A percentile compares a stretch with the other conserved stretches of the same genome.
Evolutionary conservation across 768 basidiomycete species (phyloP).

Genomic region (Dioszegia crocea): DNA sequence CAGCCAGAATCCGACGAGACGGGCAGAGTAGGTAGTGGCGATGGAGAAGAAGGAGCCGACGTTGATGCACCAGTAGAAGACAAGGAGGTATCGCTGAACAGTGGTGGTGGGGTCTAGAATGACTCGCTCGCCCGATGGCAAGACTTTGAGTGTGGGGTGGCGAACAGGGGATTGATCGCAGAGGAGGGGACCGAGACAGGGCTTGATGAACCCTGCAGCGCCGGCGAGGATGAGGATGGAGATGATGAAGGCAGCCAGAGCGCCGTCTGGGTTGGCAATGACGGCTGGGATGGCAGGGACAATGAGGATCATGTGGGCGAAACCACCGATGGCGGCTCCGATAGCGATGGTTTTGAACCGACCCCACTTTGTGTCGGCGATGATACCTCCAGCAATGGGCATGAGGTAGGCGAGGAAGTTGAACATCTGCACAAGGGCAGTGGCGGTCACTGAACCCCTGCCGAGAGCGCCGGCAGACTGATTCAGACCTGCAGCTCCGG

Average conservation of each 20-base stretch:
- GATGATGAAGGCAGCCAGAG: slow-evolving; percentile 41
- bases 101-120: slow-evolving; percentile 45
- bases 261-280: slow-evolving; percentile 23
- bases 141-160: slow-evolving; percentile 20
- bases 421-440: slow-evolving; percentile 35
- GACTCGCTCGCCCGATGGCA: slow-evolving; percentile 36
- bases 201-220: slow-evolving; percentile 47
- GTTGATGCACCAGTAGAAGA: slow-evolving; percentile 46
- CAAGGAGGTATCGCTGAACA: slow-evolving; percentile 33
- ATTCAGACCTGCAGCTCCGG: slow-evolving; percentile 24
- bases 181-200: slow-evolving; percentile 43
- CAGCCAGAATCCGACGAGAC: slow-evolving; percentile 49
- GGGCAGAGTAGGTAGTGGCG: slow-evolving; percentile 46
- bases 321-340: slow-evolving; percentile 36
- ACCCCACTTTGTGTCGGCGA: slow-evolving; percentile 47
- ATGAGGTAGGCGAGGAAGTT: slow-evolving; percentile 44
- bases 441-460: slow-evolving; percentile 31
- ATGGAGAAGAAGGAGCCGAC: slow-evolving; percentile 46
- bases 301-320: slow-evolving; percentile 45
- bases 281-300: slow-evolving; percentile 44
- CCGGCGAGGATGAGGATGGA: slow-evolving; percentile 40
- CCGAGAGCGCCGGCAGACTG: slow-evolving; percentile 44
- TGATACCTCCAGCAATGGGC: slow-evolving; percentile 46
- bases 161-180: slow-evolving; percentile 47
- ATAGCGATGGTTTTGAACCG: slow-evolving; percentile 46